These are phyloP conservation scores for Globisporangium sylvaticum DNA, from an alignment of 352 stramenopile species.

Conservation along the genomic window DNA sequence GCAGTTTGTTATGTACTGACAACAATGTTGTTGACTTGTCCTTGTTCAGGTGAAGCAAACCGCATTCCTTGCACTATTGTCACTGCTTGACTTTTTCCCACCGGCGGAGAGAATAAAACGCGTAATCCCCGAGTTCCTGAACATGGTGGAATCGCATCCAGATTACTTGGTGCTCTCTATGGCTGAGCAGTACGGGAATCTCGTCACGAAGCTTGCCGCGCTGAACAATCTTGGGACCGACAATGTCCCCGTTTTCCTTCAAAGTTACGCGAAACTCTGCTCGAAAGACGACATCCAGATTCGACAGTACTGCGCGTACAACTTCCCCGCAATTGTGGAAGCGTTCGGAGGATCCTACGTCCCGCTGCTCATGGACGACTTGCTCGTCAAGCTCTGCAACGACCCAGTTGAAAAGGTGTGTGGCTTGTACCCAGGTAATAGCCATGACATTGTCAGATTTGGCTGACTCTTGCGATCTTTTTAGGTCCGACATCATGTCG, in stretches of 20 bases:
- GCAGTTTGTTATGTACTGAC: not conserved
- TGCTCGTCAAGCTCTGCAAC: slow-evolving; percentile 54
- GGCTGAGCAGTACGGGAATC: slow-evolving; percentile 46
- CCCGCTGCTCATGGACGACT: slow-evolving; percentile 66
- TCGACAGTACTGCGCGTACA: slow-evolving; percentile 66
- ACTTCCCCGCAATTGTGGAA: slow-evolving; percentile 77
- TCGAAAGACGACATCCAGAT: slow-evolving; percentile 53
- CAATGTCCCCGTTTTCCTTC: slow-evolving; percentile 41
- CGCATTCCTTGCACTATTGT: slow-evolving; percentile 68
- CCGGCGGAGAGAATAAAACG: slow-evolving; percentile 45
- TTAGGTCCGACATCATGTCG: slow-evolving; percentile 63
- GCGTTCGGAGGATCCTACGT: slow-evolving; percentile 54
- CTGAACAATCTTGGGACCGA: slow-evolving; percentile 60
- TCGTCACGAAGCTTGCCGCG: slow-evolving; percentile 62
- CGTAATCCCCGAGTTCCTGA: slow-evolving; percentile 66
- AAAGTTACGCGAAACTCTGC: slow-evolving; percentile 61
- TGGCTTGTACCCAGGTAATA: not conserved
- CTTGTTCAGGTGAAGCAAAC: slow-evolving; percentile 64
- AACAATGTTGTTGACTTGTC: not conserved
- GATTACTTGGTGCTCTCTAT: slow-evolving; percentile 55
- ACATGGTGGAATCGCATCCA: slow-evolving; percentile 46
- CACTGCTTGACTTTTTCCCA: slow-evolving; percentile 72
- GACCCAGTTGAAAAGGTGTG: slow-evolving; percentile 47
- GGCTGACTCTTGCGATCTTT: not conserved
- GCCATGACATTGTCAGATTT: not conserved